A percentile compares a stretch with the other conserved stretches of the same genome.
phyloP scores from a whole-genome alignment of 768 basidiomycete genomes.

The Boletus rex-veris region DNA sequence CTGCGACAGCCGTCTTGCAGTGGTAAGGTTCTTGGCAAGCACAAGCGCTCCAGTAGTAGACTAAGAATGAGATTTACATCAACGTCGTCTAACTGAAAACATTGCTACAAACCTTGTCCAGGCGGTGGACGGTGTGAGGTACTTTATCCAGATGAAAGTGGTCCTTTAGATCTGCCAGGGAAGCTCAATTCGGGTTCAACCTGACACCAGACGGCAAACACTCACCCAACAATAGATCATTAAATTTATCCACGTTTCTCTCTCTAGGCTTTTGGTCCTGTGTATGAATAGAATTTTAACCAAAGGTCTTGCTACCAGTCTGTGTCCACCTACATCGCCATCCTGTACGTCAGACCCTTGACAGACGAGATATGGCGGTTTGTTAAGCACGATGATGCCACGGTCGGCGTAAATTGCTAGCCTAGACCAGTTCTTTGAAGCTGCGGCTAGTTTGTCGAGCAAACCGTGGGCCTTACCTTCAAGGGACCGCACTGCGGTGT shows the following conservation, averaged over 20 bases:
- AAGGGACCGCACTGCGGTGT: conserved; percentile 13
- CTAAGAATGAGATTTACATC: conserved; percentile 31
- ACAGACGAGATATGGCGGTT: conserved; percentile 56
- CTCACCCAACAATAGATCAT: conserved; percentile 36
- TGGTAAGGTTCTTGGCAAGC: conserved; percentile 44
- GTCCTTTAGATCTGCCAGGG: conserved; percentile 26
- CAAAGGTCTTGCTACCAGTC: not conserved
- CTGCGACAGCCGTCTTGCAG: conserved; percentile 48
- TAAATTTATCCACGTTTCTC: conserved; percentile 33
- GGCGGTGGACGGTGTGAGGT: conserved; percentile 58
- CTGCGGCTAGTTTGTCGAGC: not conserved
- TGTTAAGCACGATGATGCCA: conserved; percentile 53
- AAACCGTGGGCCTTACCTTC: conserved; percentile 15
- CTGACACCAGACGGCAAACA: conserved; percentile 1
- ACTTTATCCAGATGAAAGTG: conserved; percentile 31
- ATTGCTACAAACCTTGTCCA: conserved; percentile 52
- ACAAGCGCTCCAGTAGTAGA: conserved; percentile 60
- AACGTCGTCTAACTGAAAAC: not conserved
- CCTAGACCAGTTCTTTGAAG: conserved; percentile 31
- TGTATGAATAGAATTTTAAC: conserved; percentile 1
- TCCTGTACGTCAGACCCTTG: conserved; percentile 38
- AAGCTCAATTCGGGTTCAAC: not conserved
- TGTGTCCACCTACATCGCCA: conserved; percentile 16
- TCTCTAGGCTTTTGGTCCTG: conserved; percentile 20
- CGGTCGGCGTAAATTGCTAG: conserved; percentile 51